These are phyloP conservation scores for Emmonsiellopsis sp. DNA, from an alignment of 2,329 filamentous ascomycete species.

Conservation along the genomic window DNA sequence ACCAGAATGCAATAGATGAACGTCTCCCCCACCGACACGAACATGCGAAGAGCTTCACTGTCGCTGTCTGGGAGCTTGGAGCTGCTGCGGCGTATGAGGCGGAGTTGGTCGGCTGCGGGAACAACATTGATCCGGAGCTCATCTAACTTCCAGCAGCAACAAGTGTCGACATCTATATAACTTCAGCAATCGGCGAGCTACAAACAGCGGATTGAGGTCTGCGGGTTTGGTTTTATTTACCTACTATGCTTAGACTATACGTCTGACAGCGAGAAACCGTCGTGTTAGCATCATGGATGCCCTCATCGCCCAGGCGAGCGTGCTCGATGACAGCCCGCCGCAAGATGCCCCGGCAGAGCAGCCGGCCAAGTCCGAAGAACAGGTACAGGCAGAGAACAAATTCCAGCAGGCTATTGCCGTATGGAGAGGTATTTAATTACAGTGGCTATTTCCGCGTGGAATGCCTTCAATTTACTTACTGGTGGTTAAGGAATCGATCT, in stretches of 20 bases:
- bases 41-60: not conserved
- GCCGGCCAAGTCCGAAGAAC: slow-evolving; percentile 19
- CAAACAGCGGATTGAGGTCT: not conserved
- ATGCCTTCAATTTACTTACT: slow-evolving; percentile 4
- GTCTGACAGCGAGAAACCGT: slow-evolving; percentile 1
- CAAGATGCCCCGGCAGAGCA: slow-evolving; percentile 19
- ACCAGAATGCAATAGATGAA: slow-evolving; percentile 1
- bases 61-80: not conserved
- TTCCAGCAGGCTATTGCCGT: slow-evolving; percentile 93
- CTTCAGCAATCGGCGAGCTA: not conserved
- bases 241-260: slow-evolving; percentile 7
- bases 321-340: slow-evolving; percentile 20
- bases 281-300: slow-evolving; percentile 29
- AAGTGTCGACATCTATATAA: slow-evolving; percentile 1
- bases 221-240: not conserved
- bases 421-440: slow-evolving; percentile 67
- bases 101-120: not conserved
- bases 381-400: slow-evolving; percentile 65
- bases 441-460: not conserved
- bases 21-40: not conserved
- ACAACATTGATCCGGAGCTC: slow-evolving; percentile 9
- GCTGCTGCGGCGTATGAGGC: not conserved
- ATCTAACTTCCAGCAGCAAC: not conserved
- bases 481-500: slow-evolving; percentile 66
- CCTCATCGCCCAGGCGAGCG: slow-evolving; percentile 33